Evolutionary conservation across 2,329 filamentous ascomycete species (phyloP).

Genomic region (Colletotrichum sublineola): DNA sequence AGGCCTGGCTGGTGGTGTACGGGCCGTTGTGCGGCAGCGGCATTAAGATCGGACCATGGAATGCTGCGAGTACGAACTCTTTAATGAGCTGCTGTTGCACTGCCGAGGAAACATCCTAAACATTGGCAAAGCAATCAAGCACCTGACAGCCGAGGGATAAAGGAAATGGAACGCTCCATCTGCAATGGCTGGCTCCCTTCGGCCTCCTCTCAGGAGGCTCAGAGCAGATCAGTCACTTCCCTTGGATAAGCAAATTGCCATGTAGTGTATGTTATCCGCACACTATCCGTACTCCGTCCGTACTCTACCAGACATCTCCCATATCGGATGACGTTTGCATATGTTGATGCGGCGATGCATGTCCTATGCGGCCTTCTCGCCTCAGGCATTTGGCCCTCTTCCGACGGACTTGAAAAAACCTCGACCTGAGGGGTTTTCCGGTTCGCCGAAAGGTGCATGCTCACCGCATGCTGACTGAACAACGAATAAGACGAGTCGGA

Average conservation of each 20-base stretch:
- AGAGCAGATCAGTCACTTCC: not conserved
- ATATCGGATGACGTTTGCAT: conserved; percentile 12
- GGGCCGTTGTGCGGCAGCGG: conserved; percentile 36
- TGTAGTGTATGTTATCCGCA: not conserved
- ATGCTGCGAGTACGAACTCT: conserved; percentile 32
- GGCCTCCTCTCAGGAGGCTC: not conserved
- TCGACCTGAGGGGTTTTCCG: conserved; percentile 17
- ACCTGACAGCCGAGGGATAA: conserved; percentile 5
- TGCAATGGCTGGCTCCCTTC: not conserved
- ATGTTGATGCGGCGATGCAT: conserved; percentile 10
- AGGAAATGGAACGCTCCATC: conserved; percentile 20
- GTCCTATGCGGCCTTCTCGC: not conserved
- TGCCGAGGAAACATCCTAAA: conserved; percentile 29
- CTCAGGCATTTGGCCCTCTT: not conserved
- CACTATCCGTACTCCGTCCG: not conserved
- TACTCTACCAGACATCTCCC: not conserved
- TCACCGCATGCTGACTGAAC: conserved; percentile 10
- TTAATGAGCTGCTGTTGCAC: conserved; percentile 29
- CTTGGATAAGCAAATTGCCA: conserved; percentile 3
- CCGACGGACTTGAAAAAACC: not conserved
- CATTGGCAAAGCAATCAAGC: conserved; percentile 21
- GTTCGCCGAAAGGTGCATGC: conserved; percentile 31
- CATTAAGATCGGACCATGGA: conserved; percentile 33
- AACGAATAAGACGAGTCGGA: conserved; percentile 2
- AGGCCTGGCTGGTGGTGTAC: conserved; percentile 7